Evolutionary conservation across 2,329 filamentous ascomycete species (phyloP), one percentile per base, ranked within the genome.

Genomic region (Pseudocercospora ulei): DNA sequence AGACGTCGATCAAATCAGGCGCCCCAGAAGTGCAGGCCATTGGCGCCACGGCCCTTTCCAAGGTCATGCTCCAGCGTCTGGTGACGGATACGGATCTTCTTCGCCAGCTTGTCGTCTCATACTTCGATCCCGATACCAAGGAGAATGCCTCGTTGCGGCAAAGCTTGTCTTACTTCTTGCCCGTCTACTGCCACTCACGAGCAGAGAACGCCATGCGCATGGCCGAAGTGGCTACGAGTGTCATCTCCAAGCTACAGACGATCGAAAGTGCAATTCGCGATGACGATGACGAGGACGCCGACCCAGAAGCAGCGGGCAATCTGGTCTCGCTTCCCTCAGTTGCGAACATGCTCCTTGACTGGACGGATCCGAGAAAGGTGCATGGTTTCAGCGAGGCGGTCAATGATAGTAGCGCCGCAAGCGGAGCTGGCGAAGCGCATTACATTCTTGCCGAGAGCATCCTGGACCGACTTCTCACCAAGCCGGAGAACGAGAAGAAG

Each of bases 81-180:
- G 77, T 95, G 23, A 78, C 76, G 18, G 78, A 90, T 38, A 52
- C 69, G 64, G 67, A 71, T 11, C 71, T 96, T n/a, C 73, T 96
- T 35, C 85, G 82, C 62, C 81, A 80, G 1, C 75, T 95, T 3
- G 77, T 92, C 1, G 68, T 93, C 3, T 76, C 82, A 5, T 96
- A 93, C 65, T 96, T 96, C 61, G 76, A 82, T 3, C 86, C 88
- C 0, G 76, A 82, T 3, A 90, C 82, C 3, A 72, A 75, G 1
- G 70, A 73, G 17, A 95, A 95, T 56, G 80, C 88, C 50, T 78
- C 78, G 5, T 77, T 95, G 4, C 72, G 86, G 13, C 88, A 96
- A 61, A 80, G 83, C 0, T 69, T 96, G 38, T 85, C 83, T 49
- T 96, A 96, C 62, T 95, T 95, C 70, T 67, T 96, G 22, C 88